A percentile compares a stretch with the other conserved stretches of the same genome.
phyloP scores from a whole-genome alignment of 768 basidiomycete genomes.

The Suillus americanus region DNA sequence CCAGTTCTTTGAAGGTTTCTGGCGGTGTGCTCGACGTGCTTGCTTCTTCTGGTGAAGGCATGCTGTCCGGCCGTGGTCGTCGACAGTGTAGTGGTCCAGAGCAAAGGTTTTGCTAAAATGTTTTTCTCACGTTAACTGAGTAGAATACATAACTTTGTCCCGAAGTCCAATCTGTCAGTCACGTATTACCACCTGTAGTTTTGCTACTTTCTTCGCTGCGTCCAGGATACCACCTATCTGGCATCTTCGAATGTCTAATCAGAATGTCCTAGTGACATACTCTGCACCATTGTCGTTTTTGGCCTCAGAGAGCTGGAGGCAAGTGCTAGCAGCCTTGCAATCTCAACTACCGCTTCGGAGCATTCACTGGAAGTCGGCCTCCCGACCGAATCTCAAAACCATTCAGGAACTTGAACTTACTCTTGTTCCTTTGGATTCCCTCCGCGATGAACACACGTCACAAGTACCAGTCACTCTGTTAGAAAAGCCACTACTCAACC shows the following conservation, averaged over 20 bases:
- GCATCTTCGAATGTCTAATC: constrained; percentile 31
- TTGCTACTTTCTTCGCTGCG: neutral
- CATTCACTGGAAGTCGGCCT: constrained; percentile 87
- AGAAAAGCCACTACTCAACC: constrained; percentile 83
- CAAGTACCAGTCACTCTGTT: constrained; percentile 77
- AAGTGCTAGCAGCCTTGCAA: constrained; percentile 61
- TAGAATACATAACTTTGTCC: neutral
- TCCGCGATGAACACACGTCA: constrained; percentile 73
- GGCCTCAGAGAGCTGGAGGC: constrained; percentile 71
- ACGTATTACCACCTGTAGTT: neutral
- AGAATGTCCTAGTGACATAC: constrained; percentile 68
- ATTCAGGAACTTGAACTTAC: constrained; percentile 87
- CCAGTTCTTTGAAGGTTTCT: constrained; percentile 76
- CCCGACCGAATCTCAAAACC: constrained; percentile 72
- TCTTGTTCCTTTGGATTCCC: constrained; percentile 63
- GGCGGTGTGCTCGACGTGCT: constrained; percentile 39
- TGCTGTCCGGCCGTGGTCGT: constrained; percentile 23
- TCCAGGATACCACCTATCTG: neutral
- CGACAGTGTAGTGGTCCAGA: neutral
- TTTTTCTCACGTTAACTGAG: constrained; percentile 6
- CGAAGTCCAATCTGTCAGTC: neutral
- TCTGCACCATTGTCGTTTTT: constrained; percentile 62
- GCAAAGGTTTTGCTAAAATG: constrained; percentile 1
- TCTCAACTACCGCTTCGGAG: constrained; percentile 82
- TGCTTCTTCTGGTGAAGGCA: constrained; percentile 69